Evolutionary conservation across 78 protist genomes (phyloP), one percentile per base, ranked within the genome.

Genomic region (Dictyostelium purpureum): DNA sequence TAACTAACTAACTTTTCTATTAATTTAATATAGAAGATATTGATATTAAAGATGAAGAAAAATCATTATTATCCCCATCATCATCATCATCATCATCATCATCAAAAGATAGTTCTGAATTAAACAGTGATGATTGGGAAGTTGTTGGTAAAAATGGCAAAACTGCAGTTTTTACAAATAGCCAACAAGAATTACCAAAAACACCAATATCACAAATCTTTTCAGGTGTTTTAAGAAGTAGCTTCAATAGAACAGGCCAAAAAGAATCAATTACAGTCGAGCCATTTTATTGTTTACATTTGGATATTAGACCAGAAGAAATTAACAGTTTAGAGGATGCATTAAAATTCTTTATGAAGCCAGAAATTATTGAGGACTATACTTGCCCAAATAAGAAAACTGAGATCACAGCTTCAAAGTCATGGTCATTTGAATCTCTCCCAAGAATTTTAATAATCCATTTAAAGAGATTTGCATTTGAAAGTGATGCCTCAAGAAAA

Each of bases 141-240:
- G 81, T 85, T 31, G 89, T 80, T 31, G 81, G 61, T 67, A 65
- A 70, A 56, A 85, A 70, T 19, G 78, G 78, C 1, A 85, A 85
- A 59, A 85, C 91, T 21, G 77, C 91, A 45, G 73, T 66, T 31
- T 21, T 80, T 31, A 85, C 49, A 61, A 66, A 70, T 40, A 74
- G 45, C n/a, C 90, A 82, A 54, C 70, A 73, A 63, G 67, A 73
- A 49, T 67, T 59, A 82, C 65, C 90, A 82, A 82, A 37, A 57
- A 52, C 91, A 0, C 91, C 91, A 56, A 85, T 85, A 11, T 85
- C 91, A n/a, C 91, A 85, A 73, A 70, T 85, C 14, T 85, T 85
- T 52, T 83, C 90, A 26, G 90, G 90, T 16, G 63, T 78, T 5
- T 47, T 85, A 16, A 54, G 91, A 45, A 73, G 82, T 56, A 85